A percentile compares a stretch with the other conserved stretches of the same genome.
Evolutionary conservation across 495 filamentous ascomycete species (phyloP).

Genomic region (Clavariopsis aquatica): DNA sequence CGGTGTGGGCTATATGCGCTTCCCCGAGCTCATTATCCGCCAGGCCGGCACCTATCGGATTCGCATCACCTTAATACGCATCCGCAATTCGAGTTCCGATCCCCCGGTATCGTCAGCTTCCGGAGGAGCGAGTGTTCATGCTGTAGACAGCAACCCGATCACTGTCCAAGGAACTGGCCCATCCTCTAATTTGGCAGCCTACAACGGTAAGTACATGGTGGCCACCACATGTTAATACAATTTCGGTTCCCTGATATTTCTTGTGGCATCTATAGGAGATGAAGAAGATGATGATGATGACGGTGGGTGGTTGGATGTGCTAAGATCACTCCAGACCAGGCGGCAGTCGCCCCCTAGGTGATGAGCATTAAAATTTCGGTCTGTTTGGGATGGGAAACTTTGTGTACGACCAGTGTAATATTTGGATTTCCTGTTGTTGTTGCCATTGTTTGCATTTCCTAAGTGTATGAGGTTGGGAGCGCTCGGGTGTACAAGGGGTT

Average conservation of each 20-base stretch:
- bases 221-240: slow-evolving; percentile 27
- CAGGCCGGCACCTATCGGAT: slow-evolving; percentile 43
- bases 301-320: slow-evolving; percentile 33
- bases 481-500: neutral
- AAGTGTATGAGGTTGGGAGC: neutral
- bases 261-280: slow-evolving; percentile 22
- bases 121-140: slow-evolving; percentile 36
- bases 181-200: slow-evolving; percentile 1
- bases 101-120: slow-evolving; percentile 15
- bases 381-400: slow-evolving; percentile 1
- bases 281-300: slow-evolving; percentile 30
- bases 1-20: slow-evolving; percentile 43
- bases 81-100: slow-evolving; percentile 29
- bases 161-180: slow-evolving; percentile 37
- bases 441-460: neutral
- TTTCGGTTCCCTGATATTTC: slow-evolving; percentile 29
- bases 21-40: slow-evolving; percentile 42
- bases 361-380: slow-evolving; percentile 9
- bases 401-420: slow-evolving; percentile 27
- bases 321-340: slow-evolving; percentile 26
- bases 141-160: slow-evolving; percentile 43
- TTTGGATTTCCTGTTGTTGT: slow-evolving; percentile 13
- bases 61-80: slow-evolving; percentile 41
- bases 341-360: slow-evolving; percentile 5
- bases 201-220: slow-evolving; percentile 38